Conservation (phyloP, 2,329 filamentous ascomycete species). For the Cercospora beticola region DNA sequence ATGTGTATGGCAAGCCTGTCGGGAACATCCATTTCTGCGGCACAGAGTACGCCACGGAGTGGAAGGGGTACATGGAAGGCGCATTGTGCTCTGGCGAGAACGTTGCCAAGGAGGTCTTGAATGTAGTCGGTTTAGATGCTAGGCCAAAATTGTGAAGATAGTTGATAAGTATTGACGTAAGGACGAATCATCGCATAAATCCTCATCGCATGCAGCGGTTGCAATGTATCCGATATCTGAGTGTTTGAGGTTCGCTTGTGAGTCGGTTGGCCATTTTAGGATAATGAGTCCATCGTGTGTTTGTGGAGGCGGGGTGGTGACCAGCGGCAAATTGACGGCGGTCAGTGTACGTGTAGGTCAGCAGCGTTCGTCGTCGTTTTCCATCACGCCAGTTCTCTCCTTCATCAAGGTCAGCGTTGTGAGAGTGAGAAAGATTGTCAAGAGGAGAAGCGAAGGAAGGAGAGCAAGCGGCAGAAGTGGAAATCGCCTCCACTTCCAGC, state of each 20-base stretch:
- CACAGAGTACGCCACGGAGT: constrained; percentile 14
- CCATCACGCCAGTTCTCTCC: neutral
- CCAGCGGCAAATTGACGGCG: constrained; percentile 5
- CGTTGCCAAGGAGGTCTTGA: constrained; percentile 8
- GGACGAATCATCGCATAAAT: neutral
- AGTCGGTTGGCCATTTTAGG: constrained; percentile 6
- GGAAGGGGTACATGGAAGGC: constrained; percentile 20
- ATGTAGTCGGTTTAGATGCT: neutral
- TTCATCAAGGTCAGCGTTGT: neutral
- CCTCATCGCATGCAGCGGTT: constrained; percentile 1
- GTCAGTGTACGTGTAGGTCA: neutral
- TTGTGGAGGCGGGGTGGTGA: neutral
- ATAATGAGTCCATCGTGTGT: constrained; percentile 6
- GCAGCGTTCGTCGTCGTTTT: neutral
- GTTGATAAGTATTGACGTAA: neutral
- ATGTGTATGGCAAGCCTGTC: constrained; percentile 9
- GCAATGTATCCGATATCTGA: neutral
- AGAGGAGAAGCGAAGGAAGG: neutral
- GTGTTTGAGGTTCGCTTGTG: neutral
- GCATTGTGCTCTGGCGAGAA: constrained; percentile 12
- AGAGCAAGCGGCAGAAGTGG: constrained; percentile 2
- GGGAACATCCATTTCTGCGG: constrained; percentile 17
- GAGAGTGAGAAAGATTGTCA: neutral
- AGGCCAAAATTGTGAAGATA: neutral
- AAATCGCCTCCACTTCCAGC: constrained; percentile 1